phyloP scores from a whole-genome alignment of 352 stramenopile species.

The Pythium pyrilobum region DNA sequence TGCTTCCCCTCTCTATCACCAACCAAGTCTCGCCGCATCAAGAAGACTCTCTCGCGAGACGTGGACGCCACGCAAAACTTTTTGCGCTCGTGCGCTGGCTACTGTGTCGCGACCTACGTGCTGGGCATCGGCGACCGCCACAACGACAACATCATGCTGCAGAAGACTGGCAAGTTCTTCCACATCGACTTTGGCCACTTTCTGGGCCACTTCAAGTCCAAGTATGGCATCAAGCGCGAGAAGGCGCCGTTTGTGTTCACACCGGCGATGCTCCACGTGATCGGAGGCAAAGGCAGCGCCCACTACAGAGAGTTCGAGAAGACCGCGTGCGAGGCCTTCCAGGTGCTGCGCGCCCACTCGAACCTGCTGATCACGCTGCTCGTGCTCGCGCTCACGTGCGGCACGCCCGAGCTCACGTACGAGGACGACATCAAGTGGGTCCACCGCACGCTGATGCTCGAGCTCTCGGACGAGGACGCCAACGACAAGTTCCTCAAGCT shows the following conservation, averaged over 20 bases:
- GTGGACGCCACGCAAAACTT: constrained; percentile 84
- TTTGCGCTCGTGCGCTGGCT: constrained; percentile 83
- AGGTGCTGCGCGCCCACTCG: constrained; percentile 63
- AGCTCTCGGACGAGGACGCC: constrained; percentile 59
- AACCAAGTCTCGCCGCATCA: constrained; percentile 23
- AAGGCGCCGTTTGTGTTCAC: constrained; percentile 92
- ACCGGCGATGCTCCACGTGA: constrained; percentile 78
- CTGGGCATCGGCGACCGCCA: constrained; percentile 92
- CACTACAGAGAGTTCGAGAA: constrained; percentile 74
- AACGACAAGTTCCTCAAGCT: constrained; percentile 62
- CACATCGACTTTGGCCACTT: constrained; percentile 97
- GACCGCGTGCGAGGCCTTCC: constrained; percentile 61
- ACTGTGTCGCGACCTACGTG: constrained; percentile 93
- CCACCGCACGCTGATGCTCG: constrained; percentile 74
- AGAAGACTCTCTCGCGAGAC: constrained; percentile 30
- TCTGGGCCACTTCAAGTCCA: constrained; percentile 94
- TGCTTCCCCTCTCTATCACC: constrained; percentile 53
- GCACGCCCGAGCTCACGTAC: constrained; percentile 73
- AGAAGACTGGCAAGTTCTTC: constrained; percentile 90
- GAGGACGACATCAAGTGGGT: constrained; percentile 76
- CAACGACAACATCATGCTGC: constrained; percentile 96
- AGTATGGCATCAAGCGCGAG: constrained; percentile 89
- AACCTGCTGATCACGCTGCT: constrained; percentile 83
- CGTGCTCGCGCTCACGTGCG: constrained; percentile 68
- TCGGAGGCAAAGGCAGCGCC: constrained; percentile 74